Evolutionary conservation across 1,139 yeast genomes (phyloP).

Genomic region (Kazachstania sp.): DNA sequence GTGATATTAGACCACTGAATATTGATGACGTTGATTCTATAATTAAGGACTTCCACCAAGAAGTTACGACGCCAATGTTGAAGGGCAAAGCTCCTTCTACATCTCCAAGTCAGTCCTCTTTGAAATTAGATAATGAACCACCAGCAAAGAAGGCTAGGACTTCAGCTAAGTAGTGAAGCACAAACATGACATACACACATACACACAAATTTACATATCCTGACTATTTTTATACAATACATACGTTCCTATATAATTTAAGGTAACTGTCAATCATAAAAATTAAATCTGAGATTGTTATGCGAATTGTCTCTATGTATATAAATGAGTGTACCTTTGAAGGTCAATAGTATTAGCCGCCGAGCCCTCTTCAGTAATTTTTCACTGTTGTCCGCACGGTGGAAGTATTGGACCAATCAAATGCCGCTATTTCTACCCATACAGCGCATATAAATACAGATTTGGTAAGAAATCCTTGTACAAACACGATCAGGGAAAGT

Average conservation of each 20-base stretch:
- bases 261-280: no score
- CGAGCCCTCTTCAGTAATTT: no score
- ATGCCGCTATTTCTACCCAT: neutral
- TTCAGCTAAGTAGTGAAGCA: neutral
- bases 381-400: no score
- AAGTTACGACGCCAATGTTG: constrained; percentile 39
- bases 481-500: no score
- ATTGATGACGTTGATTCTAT: constrained; percentile 97
- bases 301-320: no score
- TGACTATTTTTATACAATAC: no score
- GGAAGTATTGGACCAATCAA: neutral
- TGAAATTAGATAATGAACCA: constrained; percentile 7
- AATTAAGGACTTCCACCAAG: constrained; percentile 86
- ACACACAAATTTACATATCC: no score
- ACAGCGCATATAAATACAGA: neutral
- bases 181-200: no score
- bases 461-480: neutral
- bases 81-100: constrained; percentile 22
- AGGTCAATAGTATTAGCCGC: no score
- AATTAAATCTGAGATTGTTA: no score
- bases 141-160: constrained; percentile 9
- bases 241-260: no score
- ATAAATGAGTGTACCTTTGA: no score
- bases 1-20: constrained; percentile 88
- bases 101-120: constrained; percentile 16